A percentile compares a stretch with the other conserved stretches of the same genome.
phyloP scores from a whole-genome alignment of 495 filamentous ascomycete genomes.

The Tuber aestivum region DNA sequence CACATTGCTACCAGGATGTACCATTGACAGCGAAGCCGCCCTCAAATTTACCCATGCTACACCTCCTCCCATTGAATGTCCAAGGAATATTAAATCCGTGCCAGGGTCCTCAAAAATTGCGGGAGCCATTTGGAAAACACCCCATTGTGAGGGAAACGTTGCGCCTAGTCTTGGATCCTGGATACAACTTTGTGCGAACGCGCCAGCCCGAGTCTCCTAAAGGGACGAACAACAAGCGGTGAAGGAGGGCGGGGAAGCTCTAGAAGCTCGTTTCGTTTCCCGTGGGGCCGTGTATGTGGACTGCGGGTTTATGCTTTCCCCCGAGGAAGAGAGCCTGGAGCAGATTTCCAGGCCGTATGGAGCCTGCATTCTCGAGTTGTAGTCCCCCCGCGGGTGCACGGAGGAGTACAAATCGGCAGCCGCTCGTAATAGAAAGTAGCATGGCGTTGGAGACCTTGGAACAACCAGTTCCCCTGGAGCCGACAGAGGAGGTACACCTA shows the following conservation, averaged over 20 bases:
- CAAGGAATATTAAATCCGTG: conserved; percentile 76
- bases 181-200: conserved; percentile 85
- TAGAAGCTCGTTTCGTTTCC: conserved; percentile 82
- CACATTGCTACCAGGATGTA: conserved; percentile 8
- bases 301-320: conserved; percentile 55
- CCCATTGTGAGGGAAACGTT: no score
- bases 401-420: no score
- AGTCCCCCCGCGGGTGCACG: no score
- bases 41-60: conserved; percentile 41
- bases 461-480: no score
- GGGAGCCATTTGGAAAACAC: conserved; percentile 64
- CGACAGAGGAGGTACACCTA: no score
- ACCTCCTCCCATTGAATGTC: conserved; percentile 86
- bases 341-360: neutral
- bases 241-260: conserved; percentile 79
- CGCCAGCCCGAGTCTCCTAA: conserved; percentile 60
- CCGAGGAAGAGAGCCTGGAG: neutral
- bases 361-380: neutral
- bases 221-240: conserved; percentile 62
- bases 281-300: conserved; percentile 92
- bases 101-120: conserved; percentile 65
- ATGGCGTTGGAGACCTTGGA: no score
- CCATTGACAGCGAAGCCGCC: conserved; percentile 22
- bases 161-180: conserved; percentile 71
- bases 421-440: no score